Conservation (phyloP, 2,329 filamentous ascomycete genomes). For the Aschersonia sp. region DNA sequence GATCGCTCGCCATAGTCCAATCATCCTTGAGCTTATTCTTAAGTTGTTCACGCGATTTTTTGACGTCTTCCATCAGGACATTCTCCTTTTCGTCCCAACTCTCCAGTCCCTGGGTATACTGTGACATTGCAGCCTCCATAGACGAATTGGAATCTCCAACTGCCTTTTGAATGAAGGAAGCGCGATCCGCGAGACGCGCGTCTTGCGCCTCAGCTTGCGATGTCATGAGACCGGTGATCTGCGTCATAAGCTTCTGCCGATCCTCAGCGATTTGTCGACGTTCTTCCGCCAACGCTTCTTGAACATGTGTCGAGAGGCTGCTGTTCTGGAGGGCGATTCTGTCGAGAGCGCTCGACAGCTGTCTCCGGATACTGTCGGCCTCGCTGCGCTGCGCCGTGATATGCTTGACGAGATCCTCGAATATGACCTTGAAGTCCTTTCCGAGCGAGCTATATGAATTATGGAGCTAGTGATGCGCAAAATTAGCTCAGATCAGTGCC, state of each 20-base stretch:
- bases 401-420: conserved; percentile 66
- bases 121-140: conserved; percentile 49
- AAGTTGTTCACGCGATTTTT: conserved; percentile 59
- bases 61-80: conserved; percentile 54
- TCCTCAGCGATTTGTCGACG: conserved; percentile 58
- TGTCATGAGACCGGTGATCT: conserved; percentile 67
- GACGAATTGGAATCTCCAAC: conserved; percentile 47
- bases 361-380: conserved; percentile 54
- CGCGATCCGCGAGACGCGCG: conserved; percentile 48
- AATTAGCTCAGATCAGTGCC: background rate
- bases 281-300: conserved; percentile 63
- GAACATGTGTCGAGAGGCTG: conserved; percentile 49
- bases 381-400: conserved; percentile 65
- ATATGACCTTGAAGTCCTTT: conserved; percentile 72
- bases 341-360: conserved; percentile 57
- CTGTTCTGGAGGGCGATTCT: conserved; percentile 55
- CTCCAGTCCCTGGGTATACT: conserved; percentile 60
- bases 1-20: conserved; percentile 66
- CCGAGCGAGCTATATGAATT: conserved; percentile 72
- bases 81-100: conserved; percentile 58
- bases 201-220: conserved; percentile 63
- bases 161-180: conserved; percentile 47
- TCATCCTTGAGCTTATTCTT: conserved; percentile 77
- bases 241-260: conserved; percentile 55
- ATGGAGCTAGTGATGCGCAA: conserved; percentile 44